Evolutionary conservation across 257 asterid species (phyloP), one percentile per base, ranked within the genome.

Genomic region (Echites panduratus): DNA sequence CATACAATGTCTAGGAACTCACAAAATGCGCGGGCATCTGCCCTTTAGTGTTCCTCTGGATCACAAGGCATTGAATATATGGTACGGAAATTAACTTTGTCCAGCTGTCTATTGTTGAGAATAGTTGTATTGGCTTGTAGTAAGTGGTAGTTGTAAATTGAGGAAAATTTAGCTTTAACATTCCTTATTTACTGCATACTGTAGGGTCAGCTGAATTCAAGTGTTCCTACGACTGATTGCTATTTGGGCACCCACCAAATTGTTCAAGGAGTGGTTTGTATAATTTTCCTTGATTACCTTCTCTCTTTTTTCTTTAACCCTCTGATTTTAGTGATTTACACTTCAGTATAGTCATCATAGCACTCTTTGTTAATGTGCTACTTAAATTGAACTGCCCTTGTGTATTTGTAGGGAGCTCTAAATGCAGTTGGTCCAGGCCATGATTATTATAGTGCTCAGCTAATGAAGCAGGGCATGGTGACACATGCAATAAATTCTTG

Each of bases 401-500:
- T 48, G 43, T 52, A 57, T 71, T 10, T 70, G 72, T 69, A 74
- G 82, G 84, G 76, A 70, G 78, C 74, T 38, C 44, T 71, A 66
- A 82, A 73, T 71, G 58, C 74, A 22, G 72, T 73, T 56, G 52
- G 68, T 32, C 68, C 79, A 35, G 73, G 35, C 44, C 68, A 40
- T 45, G 53, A 61, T 41, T 75, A 38, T 50, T 74, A 40, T 49
- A 53, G 5, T 73, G 77, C 71, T 64, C 85, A 70, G 70, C 48
- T 71, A 64, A 64, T 57, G 70, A 64, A 70, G 13, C 77, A 32
- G 52, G 78, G 63, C 73, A 76, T 70, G 82, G 82, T 82, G 76
- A 75, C 54, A 49, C 58, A 59, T 52, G 58, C 43, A 26, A 47
- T n/a, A 54, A 57, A 76, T 81, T 62, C 54, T 61, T 20, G 41